A percentile compares a stretch with the other conserved stretches of the same genome.
Conservation (phyloP, 257 asterid species). For the Solanum chilense region DNA sequence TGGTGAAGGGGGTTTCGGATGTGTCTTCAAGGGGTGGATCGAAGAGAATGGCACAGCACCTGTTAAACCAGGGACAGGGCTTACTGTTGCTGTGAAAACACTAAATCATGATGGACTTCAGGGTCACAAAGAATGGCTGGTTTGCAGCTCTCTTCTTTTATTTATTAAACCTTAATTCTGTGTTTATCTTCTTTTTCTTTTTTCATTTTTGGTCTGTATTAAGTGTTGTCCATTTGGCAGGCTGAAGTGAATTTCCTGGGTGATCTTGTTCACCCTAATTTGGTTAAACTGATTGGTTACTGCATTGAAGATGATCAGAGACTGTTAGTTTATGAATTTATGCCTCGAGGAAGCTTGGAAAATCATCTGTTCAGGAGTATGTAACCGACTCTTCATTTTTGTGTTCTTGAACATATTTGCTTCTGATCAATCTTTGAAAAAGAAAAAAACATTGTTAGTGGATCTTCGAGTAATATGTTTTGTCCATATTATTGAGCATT, state of each 20-base stretch:
- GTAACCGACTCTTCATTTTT: slow-evolving; percentile 8
- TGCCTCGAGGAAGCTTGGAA: slow-evolving; percentile 99
- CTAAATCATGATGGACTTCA: slow-evolving; percentile 94
- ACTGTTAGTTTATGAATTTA: slow-evolving; percentile 86
- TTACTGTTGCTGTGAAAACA: slow-evolving; percentile 95
- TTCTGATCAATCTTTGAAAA: background rate
- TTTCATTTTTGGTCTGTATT: slow-evolving; percentile 9
- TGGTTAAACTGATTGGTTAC: slow-evolving; percentile 91
- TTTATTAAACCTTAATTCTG: background rate
- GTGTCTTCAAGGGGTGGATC: slow-evolving; percentile 98
- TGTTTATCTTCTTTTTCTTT: background rate
- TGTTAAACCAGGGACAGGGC: slow-evolving; percentile 97
- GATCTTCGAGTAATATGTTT: background rate
- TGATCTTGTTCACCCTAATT: slow-evolving; percentile 79
- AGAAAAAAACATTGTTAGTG: background rate
- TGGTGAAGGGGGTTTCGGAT: slow-evolving; percentile 99
- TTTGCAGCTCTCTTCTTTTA: slow-evolving; percentile 27
- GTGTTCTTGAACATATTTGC: background rate
- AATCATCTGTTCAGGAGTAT: slow-evolving; percentile 92
- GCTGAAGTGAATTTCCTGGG: slow-evolving; percentile 95
- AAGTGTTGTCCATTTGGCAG: slow-evolving; percentile 33
- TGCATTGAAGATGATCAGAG: slow-evolving; percentile 97
- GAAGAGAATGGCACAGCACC: slow-evolving; percentile 99
- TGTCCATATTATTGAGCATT: background rate
- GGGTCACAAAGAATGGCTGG: slow-evolving; percentile 99